A percentile compares a stretch with the other conserved stretches of the same genome.
phyloP scores from a whole-genome alignment of 192 early-diverging fungal genomes.

The Backusella parvicylindrica region DNA sequence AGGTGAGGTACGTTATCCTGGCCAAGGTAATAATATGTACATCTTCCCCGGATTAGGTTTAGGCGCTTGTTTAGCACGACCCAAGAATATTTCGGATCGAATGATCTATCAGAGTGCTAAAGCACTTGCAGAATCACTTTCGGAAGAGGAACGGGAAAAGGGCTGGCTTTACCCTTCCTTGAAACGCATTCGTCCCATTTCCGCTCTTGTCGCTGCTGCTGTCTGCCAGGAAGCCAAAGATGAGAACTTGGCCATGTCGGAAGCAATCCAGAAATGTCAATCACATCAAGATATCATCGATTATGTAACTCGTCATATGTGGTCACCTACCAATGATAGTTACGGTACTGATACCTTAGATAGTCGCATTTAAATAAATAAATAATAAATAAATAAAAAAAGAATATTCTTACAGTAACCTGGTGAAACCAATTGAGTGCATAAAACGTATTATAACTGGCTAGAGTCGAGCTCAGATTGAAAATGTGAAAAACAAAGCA shows the following conservation, averaged over 20 bases:
- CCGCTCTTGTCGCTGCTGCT: constrained; percentile 78
- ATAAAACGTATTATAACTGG: not conserved
- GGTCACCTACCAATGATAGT: constrained; percentile 24
- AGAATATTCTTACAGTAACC: not conserved
- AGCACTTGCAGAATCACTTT: constrained; percentile 76
- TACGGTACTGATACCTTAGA: constrained; percentile 16
- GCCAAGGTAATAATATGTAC: constrained; percentile 96
- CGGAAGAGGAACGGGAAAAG: constrained; percentile 59
- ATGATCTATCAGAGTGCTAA: constrained; percentile 82
- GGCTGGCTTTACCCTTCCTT: constrained; percentile 85
- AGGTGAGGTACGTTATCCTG: constrained; percentile 58
- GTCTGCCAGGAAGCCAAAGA: constrained; percentile 49
- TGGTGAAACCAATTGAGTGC: not conserved
- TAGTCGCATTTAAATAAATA: not conserved
- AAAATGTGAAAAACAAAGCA: constrained; percentile 3
- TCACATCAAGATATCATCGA: constrained; percentile 12
- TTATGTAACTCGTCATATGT: constrained; percentile 28
- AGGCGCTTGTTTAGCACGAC: constrained; percentile 75
- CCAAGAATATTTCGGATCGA: constrained; percentile 70
- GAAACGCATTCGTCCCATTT: constrained; percentile 83
- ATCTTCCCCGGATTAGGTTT: constrained; percentile 95
- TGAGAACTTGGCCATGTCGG: constrained; percentile 13
- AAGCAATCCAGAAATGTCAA: not conserved
- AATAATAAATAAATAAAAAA: not conserved
- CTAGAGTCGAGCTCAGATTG: not conserved